Conservation (phyloP, 1,284 basidiomycete genomes). For the Tilletia walkeri region DNA sequence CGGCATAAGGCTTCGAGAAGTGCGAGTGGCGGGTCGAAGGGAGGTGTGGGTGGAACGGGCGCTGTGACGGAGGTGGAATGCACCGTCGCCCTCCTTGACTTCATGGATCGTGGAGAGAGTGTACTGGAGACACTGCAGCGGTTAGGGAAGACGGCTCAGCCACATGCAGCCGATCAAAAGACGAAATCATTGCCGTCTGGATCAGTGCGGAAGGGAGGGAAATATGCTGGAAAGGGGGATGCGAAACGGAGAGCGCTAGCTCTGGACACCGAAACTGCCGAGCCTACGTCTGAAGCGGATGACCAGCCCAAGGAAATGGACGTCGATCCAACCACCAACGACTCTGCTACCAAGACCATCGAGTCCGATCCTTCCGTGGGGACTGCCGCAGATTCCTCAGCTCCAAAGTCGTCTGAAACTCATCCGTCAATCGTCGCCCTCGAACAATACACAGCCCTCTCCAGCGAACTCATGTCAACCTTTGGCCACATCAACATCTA, state of each 20-base stretch:
- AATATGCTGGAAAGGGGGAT: slow-evolving; percentile 16
- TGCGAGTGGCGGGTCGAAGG: slow-evolving; percentile 49
- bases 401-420: background rate
- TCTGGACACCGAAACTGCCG: background rate
- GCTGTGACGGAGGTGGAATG: slow-evolving; percentile 75
- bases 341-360: background rate
- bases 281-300: background rate
- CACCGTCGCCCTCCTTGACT: slow-evolving; percentile 59
- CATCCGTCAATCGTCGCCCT: slow-evolving; percentile 29
- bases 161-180: slow-evolving; percentile 60
- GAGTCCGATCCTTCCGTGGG: too few relatives aligned
- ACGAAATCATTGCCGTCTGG: slow-evolving; percentile 63
- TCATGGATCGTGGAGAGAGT: slow-evolving; percentile 83
- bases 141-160: slow-evolving; percentile 65
- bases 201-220: slow-evolving; percentile 58
- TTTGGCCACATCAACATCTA: slow-evolving; percentile 50
- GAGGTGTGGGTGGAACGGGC: slow-evolving; percentile 59
- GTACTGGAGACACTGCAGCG: slow-evolving; percentile 85
- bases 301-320: background rate
- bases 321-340: background rate
- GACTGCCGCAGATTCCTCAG: background rate
- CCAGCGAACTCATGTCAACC: slow-evolving; percentile 45
- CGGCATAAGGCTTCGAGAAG: slow-evolving; percentile 42
- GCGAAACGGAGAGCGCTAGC: background rate
- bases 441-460: slow-evolving; percentile 43